Conservation (phyloP, 805 yeast species). For the Metschnikowia kofuensis region DNA sequence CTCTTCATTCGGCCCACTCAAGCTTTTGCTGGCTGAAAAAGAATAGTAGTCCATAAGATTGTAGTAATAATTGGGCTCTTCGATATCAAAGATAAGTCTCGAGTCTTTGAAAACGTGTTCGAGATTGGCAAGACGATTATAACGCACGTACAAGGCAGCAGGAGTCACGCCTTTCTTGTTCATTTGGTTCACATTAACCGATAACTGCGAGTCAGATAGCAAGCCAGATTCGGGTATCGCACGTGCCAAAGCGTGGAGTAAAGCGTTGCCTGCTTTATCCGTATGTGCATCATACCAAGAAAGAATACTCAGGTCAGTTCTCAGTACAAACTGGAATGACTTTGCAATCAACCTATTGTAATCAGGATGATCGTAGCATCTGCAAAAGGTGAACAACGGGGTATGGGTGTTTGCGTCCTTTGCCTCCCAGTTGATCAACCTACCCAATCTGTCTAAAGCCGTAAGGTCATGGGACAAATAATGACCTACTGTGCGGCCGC, state of each 20-base stretch:
- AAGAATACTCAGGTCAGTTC: constrained; percentile 38
- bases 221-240: constrained; percentile 36
- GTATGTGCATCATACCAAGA: constrained; percentile 60
- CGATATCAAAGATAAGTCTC: constrained; percentile 38
- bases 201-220: constrained; percentile 24
- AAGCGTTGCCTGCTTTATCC: constrained; percentile 70
- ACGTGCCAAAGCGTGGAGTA: constrained; percentile 67
- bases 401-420: constrained; percentile 70
- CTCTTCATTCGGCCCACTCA: constrained; percentile 14
- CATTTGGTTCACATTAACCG: constrained; percentile 51
- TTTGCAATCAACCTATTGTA: constrained; percentile 49
- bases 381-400: constrained; percentile 69
- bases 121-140: constrained; percentile 62
- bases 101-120: constrained; percentile 46
- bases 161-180: constrained; percentile 67
- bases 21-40: constrained; percentile 29
- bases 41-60: constrained; percentile 39
- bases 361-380: constrained; percentile 75
- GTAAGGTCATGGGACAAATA: constrained; percentile 57
- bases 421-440: constrained; percentile 62
- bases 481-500: constrained; percentile 68
- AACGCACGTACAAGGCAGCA: constrained; percentile 65
- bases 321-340: constrained; percentile 44
- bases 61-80: constrained; percentile 33
- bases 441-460: constrained; percentile 53